Percentiles rank a stretch among this genome's conserved stretches.
Evolutionary conservation across 306 rosid species (phyloP).

Genomic region (Cicer pinnatifidum): DNA sequence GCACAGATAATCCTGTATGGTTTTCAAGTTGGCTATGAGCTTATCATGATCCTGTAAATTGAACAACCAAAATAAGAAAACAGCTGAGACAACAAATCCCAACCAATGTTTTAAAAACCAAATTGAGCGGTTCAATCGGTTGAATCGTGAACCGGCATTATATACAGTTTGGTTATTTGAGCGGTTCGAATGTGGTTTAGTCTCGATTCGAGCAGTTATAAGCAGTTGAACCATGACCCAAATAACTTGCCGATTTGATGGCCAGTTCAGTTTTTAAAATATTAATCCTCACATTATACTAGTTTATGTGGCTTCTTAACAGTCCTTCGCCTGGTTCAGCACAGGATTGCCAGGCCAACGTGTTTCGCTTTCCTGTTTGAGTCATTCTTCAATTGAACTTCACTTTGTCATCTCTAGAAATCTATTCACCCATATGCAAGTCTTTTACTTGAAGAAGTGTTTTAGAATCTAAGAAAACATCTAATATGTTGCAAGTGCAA

Average conservation of each 20-base stretch:
- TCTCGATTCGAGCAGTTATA: no score
- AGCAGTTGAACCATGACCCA: no score
- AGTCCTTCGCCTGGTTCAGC: background rate
- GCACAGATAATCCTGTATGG: slow-evolving; percentile 90
- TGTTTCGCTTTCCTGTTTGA: background rate
- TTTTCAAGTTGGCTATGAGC: slow-evolving; percentile 81
- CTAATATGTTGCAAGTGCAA: background rate
- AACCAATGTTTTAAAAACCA: background rate
- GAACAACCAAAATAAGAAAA: slow-evolving; percentile 37
- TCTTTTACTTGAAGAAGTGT: background rate
- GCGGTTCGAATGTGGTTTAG: no score
- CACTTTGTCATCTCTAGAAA: no score
- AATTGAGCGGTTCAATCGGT: no score
- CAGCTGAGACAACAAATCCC: slow-evolving; percentile 12
- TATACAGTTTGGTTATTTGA: no score
- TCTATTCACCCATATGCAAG: background rate
- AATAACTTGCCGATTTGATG: no score
- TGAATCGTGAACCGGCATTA: no score
- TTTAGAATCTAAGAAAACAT: background rate
- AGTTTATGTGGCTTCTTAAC: background rate
- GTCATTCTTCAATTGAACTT: background rate
- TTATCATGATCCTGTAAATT: slow-evolving; percentile 75
- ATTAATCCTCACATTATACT: background rate
- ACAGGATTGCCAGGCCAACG: slow-evolving; percentile 2
- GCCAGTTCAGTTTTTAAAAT: no score